Percentiles rank a stretch among this genome's conserved stretches.
Evolutionary conservation across 345 rosid genomes (phyloP).

Genomic region (rapeseed (Brassica napus)): Da-Ae NC_063450.1:38381001-38381500

Average conservation of each 20-base stretch:
- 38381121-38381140: not conserved
- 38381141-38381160: not conserved
- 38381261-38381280: not conserved
- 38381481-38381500: constrained; percentile 10
- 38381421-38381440: too few species aligned
- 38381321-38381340: constrained; percentile 20
- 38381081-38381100: not conserved
- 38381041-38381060: not conserved
- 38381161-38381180: not conserved
- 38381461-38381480: constrained; percentile 23
- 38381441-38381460: not conserved
- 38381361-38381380: constrained; percentile 2
- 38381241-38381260: not conserved
- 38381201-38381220: not conserved
- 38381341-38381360: constrained; percentile 4
- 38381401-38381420: not conserved
- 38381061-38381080: not conserved
- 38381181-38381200: not conserved
- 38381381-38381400: constrained; percentile 5
- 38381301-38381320: constrained; percentile 1
- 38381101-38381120: not conserved
- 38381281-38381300: not conserved
- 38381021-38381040: not conserved
- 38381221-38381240: not conserved
- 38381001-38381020: not conserved